These are phyloP conservation scores for Candida orba DNA, from an alignment of 805 yeast species.

Conservation along the genomic window DNA sequence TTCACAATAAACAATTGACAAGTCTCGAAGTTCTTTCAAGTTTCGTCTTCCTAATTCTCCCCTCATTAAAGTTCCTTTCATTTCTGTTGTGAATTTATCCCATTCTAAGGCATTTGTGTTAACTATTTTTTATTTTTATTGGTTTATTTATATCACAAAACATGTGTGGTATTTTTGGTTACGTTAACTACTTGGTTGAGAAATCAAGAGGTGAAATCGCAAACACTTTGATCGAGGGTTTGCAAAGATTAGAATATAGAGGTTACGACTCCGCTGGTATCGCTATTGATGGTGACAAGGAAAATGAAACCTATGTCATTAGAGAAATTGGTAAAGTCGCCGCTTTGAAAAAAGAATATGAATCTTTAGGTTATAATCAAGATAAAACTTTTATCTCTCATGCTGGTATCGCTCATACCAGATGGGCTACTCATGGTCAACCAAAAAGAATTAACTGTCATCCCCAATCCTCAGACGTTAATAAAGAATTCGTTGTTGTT, in stretches of 20 bases:
- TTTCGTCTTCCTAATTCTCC: too few relatives aligned
- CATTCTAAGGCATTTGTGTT: not conserved
- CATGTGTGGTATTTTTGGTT: conserved; percentile 95
- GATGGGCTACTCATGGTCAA: conserved; percentile 99
- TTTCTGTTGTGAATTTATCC: too few relatives aligned
- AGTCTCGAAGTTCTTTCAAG: too few relatives aligned
- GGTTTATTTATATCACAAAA: not conserved
- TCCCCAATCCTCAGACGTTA: conserved; percentile 86
- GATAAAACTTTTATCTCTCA: conserved; percentile 69
- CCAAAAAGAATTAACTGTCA: conserved; percentile 85
- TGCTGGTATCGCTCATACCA: conserved; percentile 96
- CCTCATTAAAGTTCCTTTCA: too few relatives aligned
- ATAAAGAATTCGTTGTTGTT: conserved; percentile 81
- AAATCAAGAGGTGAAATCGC: conserved; percentile 88
- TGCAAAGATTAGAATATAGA: conserved; percentile 86
- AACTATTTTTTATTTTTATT: not conserved
- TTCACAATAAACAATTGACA: too few relatives aligned
- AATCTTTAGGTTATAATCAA: conserved; percentile 43
- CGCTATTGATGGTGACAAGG: conserved; percentile 85
- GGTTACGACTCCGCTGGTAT: conserved; percentile 98
- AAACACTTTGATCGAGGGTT: conserved; percentile 81
- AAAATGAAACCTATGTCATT: conserved; percentile 62
- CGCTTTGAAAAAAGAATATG: conserved; percentile 63
- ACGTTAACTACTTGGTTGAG: conserved; percentile 90
- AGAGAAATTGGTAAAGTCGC: conserved; percentile 91